These are phyloP conservation scores for Penicillium sp. DNA, from an alignment of 2,329 filamentous ascomycete genomes.

Conservation along the genomic window DNA sequence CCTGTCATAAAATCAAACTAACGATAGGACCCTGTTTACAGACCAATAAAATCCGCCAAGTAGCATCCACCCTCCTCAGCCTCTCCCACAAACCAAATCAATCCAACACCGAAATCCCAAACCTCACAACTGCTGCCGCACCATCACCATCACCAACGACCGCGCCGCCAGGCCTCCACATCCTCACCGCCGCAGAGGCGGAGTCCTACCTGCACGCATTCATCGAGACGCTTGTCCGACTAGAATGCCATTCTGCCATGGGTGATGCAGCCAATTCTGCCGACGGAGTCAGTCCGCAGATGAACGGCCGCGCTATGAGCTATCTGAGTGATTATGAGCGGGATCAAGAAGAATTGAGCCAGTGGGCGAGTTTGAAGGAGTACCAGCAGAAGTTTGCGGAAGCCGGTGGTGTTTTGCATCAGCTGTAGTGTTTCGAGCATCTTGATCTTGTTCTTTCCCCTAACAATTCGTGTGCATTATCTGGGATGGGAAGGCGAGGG, in stretches of 20 bases:
- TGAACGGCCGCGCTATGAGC: slow-evolving; percentile 28
- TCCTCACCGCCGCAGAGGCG: slow-evolving; percentile 43
- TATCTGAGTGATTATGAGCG: slow-evolving; percentile 44
- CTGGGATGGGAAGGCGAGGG: not conserved
- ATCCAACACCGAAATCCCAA: slow-evolving; percentile 6
- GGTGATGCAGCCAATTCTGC: slow-evolving; percentile 25
- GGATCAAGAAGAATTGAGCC: slow-evolving; percentile 65
- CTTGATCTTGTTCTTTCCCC: not conserved
- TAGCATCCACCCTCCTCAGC: slow-evolving; percentile 70
- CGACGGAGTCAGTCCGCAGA: slow-evolving; percentile 37
- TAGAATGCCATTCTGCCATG: slow-evolving; percentile 53
- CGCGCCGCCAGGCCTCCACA: slow-evolving; percentile 19
- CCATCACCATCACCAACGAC: slow-evolving; percentile 61
- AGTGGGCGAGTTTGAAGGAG: slow-evolving; percentile 71
- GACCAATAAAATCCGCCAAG: slow-evolving; percentile 76
- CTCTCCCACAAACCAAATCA: slow-evolving; percentile 46
- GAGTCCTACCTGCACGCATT: slow-evolving; percentile 65
- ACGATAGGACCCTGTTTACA: slow-evolving; percentile 21
- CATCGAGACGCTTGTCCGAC: slow-evolving; percentile 62
- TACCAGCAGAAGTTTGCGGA: slow-evolving; percentile 66
- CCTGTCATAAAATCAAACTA: not conserved
- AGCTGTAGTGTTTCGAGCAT: slow-evolving; percentile 17
- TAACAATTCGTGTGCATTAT: not conserved
- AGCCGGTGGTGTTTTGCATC: slow-evolving; percentile 45
- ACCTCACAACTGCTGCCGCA: slow-evolving; percentile 21